Conservation (phyloP, 805 yeast genomes). For the Ogataea allantospora region DNA sequence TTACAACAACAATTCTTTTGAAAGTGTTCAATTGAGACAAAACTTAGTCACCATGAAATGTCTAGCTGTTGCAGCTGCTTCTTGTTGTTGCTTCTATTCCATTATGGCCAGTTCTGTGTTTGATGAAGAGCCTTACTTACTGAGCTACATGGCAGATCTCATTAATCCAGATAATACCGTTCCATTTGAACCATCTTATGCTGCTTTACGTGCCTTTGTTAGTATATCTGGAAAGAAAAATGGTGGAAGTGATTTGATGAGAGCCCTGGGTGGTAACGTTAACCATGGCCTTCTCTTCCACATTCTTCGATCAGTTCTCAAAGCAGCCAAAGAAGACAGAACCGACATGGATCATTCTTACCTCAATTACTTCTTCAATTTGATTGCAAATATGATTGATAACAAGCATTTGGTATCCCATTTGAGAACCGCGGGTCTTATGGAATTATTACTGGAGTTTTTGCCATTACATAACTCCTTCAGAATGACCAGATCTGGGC, state of each 20-base stretch:
- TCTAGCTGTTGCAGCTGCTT: conserved; percentile 61
- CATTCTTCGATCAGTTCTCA: conserved; percentile 60
- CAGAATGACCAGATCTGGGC: conserved; percentile 60
- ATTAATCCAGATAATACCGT: conserved; percentile 63
- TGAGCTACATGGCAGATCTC: conserved; percentile 68
- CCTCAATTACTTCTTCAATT: conserved; percentile 48
- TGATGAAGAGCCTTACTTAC: conserved; percentile 68
- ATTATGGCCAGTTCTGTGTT: conserved; percentile 63
- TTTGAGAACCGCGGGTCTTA: conserved; percentile 71
- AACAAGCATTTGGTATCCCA: conserved; percentile 54
- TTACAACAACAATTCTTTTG: conserved; percentile 53
- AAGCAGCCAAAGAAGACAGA: conserved; percentile 40
- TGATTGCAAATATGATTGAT: conserved; percentile 61
- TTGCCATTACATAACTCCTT: conserved; percentile 49
- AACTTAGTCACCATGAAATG: conserved; percentile 63
- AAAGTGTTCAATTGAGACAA: conserved; percentile 53
- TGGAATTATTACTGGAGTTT: conserved; percentile 63
- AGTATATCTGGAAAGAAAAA: conserved; percentile 63
- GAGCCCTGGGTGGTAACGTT: conserved; percentile 81
- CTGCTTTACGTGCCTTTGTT: conserved; percentile 67
- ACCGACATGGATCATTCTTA: conserved; percentile 26
- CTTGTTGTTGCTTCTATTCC: conserved; percentile 54
- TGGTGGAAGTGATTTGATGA: conserved; percentile 74
- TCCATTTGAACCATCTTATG: conserved; percentile 51
- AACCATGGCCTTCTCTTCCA: conserved; percentile 82